Base-by-base conservation (phyloP, 306 rosid species). In the Benincasa hispida region DNA sequence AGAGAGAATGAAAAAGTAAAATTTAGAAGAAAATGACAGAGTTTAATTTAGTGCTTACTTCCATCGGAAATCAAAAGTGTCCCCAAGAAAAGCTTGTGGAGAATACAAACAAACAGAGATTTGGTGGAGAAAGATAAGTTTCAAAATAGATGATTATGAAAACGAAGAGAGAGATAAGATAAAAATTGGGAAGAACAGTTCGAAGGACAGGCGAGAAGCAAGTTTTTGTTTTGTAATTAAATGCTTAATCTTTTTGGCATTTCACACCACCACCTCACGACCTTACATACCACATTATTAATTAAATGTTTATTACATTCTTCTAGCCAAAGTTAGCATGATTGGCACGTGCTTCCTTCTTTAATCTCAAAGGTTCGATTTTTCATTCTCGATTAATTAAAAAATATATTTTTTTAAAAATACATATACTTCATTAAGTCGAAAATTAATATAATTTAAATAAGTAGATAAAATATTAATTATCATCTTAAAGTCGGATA, bases 101-200 rank as follows among this genome's bases (percentile, higher is more conserved):
- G 45, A 72, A 72, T 72, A n/a, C 76, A 50, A 41, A 72, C 61
- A 1, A 47, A 72, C 39, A 50, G 76, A 51, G 76, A 72, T 48
- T 45, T 45, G 58, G 56, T 47, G 19, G 76, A 70, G 76, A 48
- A 70, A 47, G 74, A 68, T 68, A 22, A 41, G 74, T 55, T 68
- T 68, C 15, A 41, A 41, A n/a, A 70, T 25, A 3, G 56, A 42
- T 14, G 35, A 69, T 68, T 42, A 68, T 42, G 37, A 69, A 22
- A 42, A 12, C 24, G 41, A 42, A 22, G n/a, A 67, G 32, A 41
- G 55, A 45, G 6, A 62, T 14, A 65, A 7, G 22, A 5, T 11
- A 69, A 39, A 39, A 68, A 22, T 42, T 5, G 54, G 24, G 17
- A 39, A 22, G 34, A n/a, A n/a, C 74, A 42, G 74, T 68, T 42